These are phyloP conservation scores for Neoboletus magnificus DNA, from an alignment of 768 basidiomycete species.

Conservation along the genomic window DNA sequence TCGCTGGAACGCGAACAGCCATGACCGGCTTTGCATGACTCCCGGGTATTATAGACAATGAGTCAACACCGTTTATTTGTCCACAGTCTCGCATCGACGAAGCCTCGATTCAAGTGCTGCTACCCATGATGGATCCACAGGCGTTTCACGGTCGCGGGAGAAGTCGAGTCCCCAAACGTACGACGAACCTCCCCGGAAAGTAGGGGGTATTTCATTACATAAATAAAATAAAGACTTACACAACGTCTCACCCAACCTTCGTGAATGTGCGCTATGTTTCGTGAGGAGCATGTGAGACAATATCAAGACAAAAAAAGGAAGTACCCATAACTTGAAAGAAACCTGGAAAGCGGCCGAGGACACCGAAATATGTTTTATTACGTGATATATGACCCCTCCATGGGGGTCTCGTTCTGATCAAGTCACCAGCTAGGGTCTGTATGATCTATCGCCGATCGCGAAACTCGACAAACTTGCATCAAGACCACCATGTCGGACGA, in stretches of 20 bases:
- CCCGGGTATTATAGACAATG: not conserved
- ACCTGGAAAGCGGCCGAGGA: not conserved
- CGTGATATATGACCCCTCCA: constrained; percentile 7
- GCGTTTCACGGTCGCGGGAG: constrained; percentile 3
- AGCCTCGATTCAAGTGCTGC: not conserved
- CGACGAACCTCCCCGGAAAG: not conserved
- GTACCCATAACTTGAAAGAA: not conserved
- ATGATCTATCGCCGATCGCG: constrained; percentile 14
- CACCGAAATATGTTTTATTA: constrained; percentile 5
- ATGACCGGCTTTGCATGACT: not conserved
- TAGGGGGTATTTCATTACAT: not conserved
- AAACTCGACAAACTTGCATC: not conserved
- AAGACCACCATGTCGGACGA: constrained; percentile 56
- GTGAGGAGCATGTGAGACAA: not conserved
- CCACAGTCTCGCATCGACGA: not conserved
- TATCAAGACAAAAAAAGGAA: not conserved
- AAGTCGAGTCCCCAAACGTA: not conserved
- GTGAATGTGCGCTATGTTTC: not conserved
- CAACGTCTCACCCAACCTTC: not conserved
- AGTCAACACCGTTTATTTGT: not conserved
- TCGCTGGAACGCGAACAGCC: not conserved
- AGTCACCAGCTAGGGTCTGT: not conserved
- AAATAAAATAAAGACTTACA: not conserved
- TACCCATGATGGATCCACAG: not conserved
- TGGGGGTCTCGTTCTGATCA: constrained; percentile 15